Evolutionary conservation across 805 yeast species (phyloP).

Genomic region (Zygosaccharomyces pseudorouxii): DNA sequence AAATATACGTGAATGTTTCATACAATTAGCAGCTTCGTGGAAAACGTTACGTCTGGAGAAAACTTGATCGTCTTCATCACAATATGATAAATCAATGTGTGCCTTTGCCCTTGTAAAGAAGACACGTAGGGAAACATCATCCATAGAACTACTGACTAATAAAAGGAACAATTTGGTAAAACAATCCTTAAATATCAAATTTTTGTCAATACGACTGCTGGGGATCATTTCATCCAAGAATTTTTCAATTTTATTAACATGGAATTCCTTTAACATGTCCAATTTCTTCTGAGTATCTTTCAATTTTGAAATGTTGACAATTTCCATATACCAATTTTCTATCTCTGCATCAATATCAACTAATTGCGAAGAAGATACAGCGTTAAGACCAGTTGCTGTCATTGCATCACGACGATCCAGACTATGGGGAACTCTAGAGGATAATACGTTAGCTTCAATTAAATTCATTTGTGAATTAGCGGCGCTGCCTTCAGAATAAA

Average conservation of each 20-base stretch:
- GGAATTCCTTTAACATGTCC: conserved; percentile 23
- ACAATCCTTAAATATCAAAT: conserved; percentile 21
- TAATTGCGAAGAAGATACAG: conserved; percentile 1
- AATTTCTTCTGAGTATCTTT: conserved; percentile 29
- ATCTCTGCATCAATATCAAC: conserved; percentile 26
- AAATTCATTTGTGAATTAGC: conserved; percentile 3
- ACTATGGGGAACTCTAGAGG: conserved; percentile 3
- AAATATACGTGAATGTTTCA: conserved; percentile 26
- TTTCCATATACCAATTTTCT: conserved; percentile 34
- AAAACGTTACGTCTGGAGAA: conserved; percentile 66
- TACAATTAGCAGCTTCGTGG: conserved; percentile 55
- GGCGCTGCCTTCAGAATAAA: conserved; percentile 7
- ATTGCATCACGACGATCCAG: neutral
- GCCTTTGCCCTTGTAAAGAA: conserved; percentile 37
- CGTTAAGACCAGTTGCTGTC: neutral
- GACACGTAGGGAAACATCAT: conserved; percentile 47
- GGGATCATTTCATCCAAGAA: conserved; percentile 16
- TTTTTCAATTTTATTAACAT: conserved; percentile 22
- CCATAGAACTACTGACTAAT: conserved; percentile 59
- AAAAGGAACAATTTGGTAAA: conserved; percentile 70
- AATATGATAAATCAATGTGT: conserved; percentile 54
- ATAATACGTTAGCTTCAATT: neutral
- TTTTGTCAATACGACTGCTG: conserved; percentile 19
- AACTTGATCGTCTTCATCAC: conserved; percentile 50
- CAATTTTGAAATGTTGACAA: conserved; percentile 29